Evolutionary conservation across 2,329 filamentous ascomycete genomes (phyloP), one percentile per base, ranked within the genome.

Genomic region (Neophaeococcomyces mojaviensis): DNA sequence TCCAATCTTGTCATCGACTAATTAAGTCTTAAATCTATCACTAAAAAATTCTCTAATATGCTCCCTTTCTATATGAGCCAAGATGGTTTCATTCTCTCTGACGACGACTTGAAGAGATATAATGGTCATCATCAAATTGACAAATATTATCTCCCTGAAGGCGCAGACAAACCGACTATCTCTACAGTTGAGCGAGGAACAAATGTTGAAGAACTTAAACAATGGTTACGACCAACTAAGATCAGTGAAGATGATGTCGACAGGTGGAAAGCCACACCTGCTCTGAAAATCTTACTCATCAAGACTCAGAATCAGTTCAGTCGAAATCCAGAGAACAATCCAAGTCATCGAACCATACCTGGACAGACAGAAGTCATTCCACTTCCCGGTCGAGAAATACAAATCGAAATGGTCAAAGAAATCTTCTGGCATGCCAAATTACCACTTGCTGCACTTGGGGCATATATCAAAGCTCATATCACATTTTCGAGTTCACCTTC

Each of bases 271-370:
- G 28, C 20, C 7, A 26, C 41, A 10, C 20, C 40, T 5, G 35
- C 47, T 19, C 49, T 54, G 34, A 52, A 48, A 30, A 44, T 54
- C 15, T 38, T 54, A 4, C 40, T 54, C 5, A 50, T 54, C 26
- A 42, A 54, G 42, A 54, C 52, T 2, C 40, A 43, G 33, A 54
- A 54, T 24, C 47, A 54, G 15, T 52, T 48, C 39, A 31, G 22
- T 41, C 26, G 39, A 9, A 33, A 41, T 7, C 52, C 49, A 2
- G 34, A 32, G 7, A 45, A 47, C 36, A n/a, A 15, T 20, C 28
- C 46, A 19, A 41, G 31, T 42, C 15, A 39, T 33, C 19, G 30
- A 43, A 19, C 26, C 16, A 35, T 24, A 30, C 19, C 34, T 12
- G 33, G 36, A 38, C 18, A 26, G 15, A 38, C 12, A n/a, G 32